Conservation (phyloP, 345 rosid species). For the Lepidium sativum region DNA sequence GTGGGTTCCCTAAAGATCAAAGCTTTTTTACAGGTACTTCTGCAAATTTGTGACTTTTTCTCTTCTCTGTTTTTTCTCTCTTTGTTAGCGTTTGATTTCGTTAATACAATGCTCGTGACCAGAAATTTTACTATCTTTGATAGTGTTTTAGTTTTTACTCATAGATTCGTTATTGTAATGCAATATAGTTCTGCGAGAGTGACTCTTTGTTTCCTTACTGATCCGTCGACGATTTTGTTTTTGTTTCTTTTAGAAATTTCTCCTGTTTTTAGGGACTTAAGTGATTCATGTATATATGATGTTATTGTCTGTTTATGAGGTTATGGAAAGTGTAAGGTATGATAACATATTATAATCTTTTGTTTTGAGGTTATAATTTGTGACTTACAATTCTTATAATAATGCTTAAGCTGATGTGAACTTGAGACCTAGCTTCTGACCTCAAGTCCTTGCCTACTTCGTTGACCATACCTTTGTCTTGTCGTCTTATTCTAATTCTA, state of each 20-base stretch:
- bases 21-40: constrained; percentile 22
- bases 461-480: constrained; percentile 19
- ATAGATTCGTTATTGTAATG: background rate
- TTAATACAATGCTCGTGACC: background rate
- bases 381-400: constrained; percentile 12
- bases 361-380: constrained; percentile 11
- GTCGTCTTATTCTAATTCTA: constrained; percentile 3
- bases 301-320: constrained; percentile 35
- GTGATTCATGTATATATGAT: constrained; percentile 33
- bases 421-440: constrained; percentile 36
- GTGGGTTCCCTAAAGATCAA: background rate
- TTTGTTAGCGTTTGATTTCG: background rate
- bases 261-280: constrained; percentile 15
- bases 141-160: background rate
- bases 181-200: background rate
- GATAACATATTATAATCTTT: constrained; percentile 16
- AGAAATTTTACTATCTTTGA: too few species aligned
- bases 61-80: constrained; percentile 23
- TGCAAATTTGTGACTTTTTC: constrained; percentile 34
- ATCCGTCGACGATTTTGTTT: constrained; percentile 9
- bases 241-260: background rate
- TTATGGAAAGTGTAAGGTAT: constrained; percentile 3
- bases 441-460: constrained; percentile 26
- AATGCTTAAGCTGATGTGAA: constrained; percentile 22
- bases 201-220: background rate